A percentile compares a stretch with the other conserved stretches of the same genome.
Conservation (phyloP, 192 early-diverging fungal genomes). For the Pilaira anomala region DNA sequence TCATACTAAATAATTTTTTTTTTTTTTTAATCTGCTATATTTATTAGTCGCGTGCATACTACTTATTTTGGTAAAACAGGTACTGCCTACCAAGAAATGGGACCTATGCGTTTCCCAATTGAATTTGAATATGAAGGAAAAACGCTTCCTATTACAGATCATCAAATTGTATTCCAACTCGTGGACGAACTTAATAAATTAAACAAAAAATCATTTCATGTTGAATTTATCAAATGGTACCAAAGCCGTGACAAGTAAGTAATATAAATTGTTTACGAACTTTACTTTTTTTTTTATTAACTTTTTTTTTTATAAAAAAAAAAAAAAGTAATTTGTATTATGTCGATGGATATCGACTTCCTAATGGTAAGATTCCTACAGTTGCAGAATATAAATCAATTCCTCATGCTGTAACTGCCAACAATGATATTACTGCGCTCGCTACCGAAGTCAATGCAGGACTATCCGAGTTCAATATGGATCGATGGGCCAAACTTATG, state of each 20-base stretch:
- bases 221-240: conserved; percentile 21
- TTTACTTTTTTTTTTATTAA: no score
- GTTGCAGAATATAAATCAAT: conserved; percentile 8
- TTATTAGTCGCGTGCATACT: conserved; percentile 24
- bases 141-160: conserved; percentile 22
- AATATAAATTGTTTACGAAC: background rate
- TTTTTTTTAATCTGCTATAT: no score
- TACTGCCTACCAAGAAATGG: conserved; percentile 25
- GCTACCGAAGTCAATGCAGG: background rate
- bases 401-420: no score
- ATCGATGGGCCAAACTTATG: conserved; percentile 16
- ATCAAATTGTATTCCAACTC: conserved; percentile 32
- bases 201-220: conserved; percentile 9
- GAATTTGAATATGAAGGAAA: conserved; percentile 3
- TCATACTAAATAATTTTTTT: no score
- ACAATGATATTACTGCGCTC: background rate
- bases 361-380: conserved; percentile 20
- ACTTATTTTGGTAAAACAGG: conserved; percentile 29
- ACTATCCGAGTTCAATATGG: background rate
- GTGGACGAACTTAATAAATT: conserved; percentile 20
- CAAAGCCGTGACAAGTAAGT: conserved; percentile 20
- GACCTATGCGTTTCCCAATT: conserved; percentile 23
- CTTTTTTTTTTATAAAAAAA: background rate
- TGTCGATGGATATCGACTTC: conserved; percentile 17
- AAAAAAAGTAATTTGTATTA: conserved; percentile 17